Evolutionary conservation across 129 eudicot genomes (phyloP).

Genomic region (Chrysanthemum lavandulifolium): DNA sequence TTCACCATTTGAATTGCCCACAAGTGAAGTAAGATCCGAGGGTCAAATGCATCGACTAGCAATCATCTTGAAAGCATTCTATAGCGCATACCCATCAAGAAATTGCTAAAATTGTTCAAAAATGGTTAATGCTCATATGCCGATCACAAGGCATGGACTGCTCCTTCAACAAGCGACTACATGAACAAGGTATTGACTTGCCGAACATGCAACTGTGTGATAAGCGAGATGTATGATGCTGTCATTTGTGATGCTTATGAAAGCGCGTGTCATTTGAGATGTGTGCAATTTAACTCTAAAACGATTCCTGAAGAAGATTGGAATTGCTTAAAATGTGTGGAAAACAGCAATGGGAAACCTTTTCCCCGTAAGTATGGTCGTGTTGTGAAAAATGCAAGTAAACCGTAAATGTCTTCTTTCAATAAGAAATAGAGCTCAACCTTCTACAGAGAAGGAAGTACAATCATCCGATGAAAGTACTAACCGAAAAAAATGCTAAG

Average conservation of each 20-base stretch:
- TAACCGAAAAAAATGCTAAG: background rate
- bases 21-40: constrained; percentile 5
- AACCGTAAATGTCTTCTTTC: constrained; percentile 44
- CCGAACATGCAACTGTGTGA: constrained; percentile 47
- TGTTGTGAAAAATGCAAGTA: constrained; percentile 47
- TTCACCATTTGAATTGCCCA: constrained; percentile 13
- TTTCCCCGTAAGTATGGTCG: constrained; percentile 80
- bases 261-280: constrained; percentile 62
- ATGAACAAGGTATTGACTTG: constrained; percentile 69
- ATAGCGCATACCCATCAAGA: constrained; percentile 28
- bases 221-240: constrained; percentile 52
- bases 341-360: constrained; percentile 60
- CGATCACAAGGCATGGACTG: constrained; percentile 56
- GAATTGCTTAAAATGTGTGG: constrained; percentile 71
- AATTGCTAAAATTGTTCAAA: constrained; percentile 57
- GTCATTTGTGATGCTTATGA: constrained; percentile 87
- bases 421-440: constrained; percentile 33
- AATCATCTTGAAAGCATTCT: constrained; percentile 15
- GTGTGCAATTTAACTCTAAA: constrained; percentile 52
- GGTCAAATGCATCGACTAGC: background rate
- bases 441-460: constrained; percentile 30
- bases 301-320: constrained; percentile 56
- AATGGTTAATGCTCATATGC: constrained; percentile 38
- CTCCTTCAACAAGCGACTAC: constrained; percentile 72
- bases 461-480: background rate